Evolutionary conservation across 164 flowering plant species (phyloP).

Genomic region (Tetracentron sinense): DNA sequence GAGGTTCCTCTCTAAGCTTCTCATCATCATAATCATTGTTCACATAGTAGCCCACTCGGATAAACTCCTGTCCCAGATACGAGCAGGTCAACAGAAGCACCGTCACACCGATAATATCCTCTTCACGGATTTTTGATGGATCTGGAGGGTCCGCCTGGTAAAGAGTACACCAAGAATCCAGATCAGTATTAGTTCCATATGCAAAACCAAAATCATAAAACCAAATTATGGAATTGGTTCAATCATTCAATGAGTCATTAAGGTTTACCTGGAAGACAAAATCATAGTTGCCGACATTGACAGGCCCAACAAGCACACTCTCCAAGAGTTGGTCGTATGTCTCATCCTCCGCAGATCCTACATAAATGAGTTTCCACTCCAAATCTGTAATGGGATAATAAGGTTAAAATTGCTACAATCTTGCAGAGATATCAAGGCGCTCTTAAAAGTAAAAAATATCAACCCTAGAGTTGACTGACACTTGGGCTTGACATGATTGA

Average conservation of each 20-base stretch:
- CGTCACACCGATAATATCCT: constrained; percentile 74
- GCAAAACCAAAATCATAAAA: background rate
- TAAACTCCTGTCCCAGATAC: constrained; percentile 66
- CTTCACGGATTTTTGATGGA: constrained; percentile 69
- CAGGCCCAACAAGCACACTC: constrained; percentile 81
- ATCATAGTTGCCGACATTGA: constrained; percentile 72
- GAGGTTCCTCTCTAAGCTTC: constrained; percentile 70
- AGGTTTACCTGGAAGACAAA: constrained; percentile 58
- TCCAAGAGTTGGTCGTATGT: constrained; percentile 68
- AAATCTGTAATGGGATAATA: constrained; percentile 36
- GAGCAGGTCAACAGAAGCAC: constrained; percentile 74
- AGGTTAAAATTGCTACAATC: background rate
- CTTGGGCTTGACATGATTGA: background rate
- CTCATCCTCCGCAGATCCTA: constrained; percentile 84
- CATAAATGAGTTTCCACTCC: constrained; percentile 83
- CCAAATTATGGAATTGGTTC: background rate
- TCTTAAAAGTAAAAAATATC: background rate
- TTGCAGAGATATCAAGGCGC: background rate
- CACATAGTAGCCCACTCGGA: constrained; percentile 73
- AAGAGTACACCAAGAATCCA: background rate
- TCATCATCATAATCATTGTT: constrained; percentile 78
- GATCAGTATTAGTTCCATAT: background rate
- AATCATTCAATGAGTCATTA: too few species aligned
- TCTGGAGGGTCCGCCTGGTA: constrained; percentile 62
- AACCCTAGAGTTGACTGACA: background rate